Evolutionary conservation across 1,284 basidiomycete genomes (phyloP), one percentile per base, ranked within the genome.

Genomic region (Schizophyllum amplum): DNA sequence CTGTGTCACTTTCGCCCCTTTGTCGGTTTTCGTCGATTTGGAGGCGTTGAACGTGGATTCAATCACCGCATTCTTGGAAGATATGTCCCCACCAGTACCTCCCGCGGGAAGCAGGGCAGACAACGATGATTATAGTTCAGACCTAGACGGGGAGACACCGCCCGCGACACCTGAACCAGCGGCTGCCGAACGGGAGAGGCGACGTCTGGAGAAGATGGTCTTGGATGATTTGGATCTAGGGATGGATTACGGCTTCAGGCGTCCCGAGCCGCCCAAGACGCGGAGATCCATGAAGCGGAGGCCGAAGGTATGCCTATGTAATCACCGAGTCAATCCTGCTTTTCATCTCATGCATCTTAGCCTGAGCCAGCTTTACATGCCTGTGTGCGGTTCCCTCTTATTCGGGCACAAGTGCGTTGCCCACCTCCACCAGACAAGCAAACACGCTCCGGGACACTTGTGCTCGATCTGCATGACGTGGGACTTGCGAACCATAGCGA

Each of bases 1-100:
- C 5, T 71, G 76, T 25, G 61, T 81, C 48, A 66, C 72, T 20
- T 57, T 87, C 4, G 72, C 75, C 1, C 84, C 90, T 1, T 63
- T 92, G 5, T 91, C 92, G 64, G 50, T 89, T 13, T 91, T 92
- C 65, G 57, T 90, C 26, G 91, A 94, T 66, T 71, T 91, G n/a
- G 80, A 66, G 62, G 72, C 69, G 52, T 71, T 73, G 63, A 75
- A 68, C 55, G 73, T 62, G 55, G 76, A 63, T 48, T 69, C 71
- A 33, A 62, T 73, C 1, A 55, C 77, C 27, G 61, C 65, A 2
- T 82, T 79, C 60, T 48, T 80, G 42, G 71, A 77, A 11, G 74
- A 76, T 23, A 51, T 62, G 21, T 23, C 55, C 20, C 46, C 33
- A 15, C 20, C 27, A 22, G 17, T 13, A 21, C 24, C 47, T 24